phyloP scores from a whole-genome alignment of 1,139 yeast species.

The Candida sanyaensis region DNA sequence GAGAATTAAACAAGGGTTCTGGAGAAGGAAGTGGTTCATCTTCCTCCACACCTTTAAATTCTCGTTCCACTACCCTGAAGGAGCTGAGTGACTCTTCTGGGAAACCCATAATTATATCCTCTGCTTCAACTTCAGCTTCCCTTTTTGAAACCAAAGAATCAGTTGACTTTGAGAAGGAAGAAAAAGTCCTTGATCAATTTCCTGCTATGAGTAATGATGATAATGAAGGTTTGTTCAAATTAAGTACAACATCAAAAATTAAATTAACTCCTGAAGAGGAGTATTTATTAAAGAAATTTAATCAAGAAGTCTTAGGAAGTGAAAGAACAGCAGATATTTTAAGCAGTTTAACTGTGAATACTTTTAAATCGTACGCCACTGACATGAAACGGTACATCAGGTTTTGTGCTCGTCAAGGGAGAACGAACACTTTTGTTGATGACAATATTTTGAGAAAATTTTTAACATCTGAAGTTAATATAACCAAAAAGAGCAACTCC shows the following conservation, averaged over 20 bases:
- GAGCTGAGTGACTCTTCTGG: constrained; percentile 1
- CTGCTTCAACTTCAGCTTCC: neutral
- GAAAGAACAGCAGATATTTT: constrained; percentile 10
- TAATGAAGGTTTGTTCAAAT: constrained; percentile 1
- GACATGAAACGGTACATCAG: constrained; percentile 16
- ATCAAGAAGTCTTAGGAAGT: constrained; percentile 14
- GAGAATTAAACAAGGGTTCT: neutral
- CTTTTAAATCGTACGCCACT: constrained; percentile 17
- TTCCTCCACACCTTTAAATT: neutral
- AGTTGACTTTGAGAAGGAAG: neutral
- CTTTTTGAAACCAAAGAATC: neutral
- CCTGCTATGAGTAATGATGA: neutral
- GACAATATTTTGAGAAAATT: constrained; percentile 14
- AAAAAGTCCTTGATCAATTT: constrained; percentile 2
- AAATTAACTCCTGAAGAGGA: constrained; percentile 13
- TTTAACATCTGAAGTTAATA: constrained; percentile 12
- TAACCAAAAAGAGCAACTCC: constrained; percentile 9
- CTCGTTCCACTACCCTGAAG: constrained; percentile 5
- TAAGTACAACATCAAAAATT: constrained; percentile 14
- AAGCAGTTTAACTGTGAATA: constrained; percentile 13
- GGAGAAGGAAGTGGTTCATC: constrained; percentile 2
- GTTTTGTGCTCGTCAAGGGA: constrained; percentile 17
- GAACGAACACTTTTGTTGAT: constrained; percentile 12
- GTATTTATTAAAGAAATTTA: constrained; percentile 14
- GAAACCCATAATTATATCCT: neutral